These are phyloP conservation scores for Prunus salicina DNA, from an alignment of 306 rosid genomes.

Conservation along the genomic window DNA sequence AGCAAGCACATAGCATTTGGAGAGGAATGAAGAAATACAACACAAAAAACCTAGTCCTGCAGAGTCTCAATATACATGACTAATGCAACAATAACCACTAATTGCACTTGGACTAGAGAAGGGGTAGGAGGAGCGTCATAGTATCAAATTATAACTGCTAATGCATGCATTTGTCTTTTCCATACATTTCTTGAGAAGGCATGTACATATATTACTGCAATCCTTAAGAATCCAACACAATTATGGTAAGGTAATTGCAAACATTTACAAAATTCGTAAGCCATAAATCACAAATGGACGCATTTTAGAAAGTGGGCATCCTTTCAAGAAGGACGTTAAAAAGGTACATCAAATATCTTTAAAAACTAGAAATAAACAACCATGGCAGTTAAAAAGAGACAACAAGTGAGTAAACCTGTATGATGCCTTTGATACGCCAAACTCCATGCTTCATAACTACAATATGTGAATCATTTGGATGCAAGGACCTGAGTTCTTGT, in stretches of 20 bases:
- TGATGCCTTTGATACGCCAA: conserved; percentile 93
- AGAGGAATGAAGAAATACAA: neutral
- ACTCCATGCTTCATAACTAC: conserved; percentile 80
- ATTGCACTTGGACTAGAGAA: neutral
- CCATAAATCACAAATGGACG: neutral
- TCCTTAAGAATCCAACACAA: neutral
- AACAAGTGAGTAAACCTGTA: conserved; percentile 58
- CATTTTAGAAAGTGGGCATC: neutral
- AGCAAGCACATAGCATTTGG: neutral
- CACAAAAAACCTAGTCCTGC: neutral
- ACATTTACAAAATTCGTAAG: neutral
- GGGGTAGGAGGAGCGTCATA: neutral
- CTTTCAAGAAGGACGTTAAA: neutral
- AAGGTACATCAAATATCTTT: neutral
- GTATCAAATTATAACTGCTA: neutral
- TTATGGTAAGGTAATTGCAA: conserved; percentile 3
- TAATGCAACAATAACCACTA: neutral
- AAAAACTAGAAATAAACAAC: neutral
- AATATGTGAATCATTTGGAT: conserved; percentile 79
- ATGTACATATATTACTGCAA: neutral
- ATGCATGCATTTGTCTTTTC: neutral
- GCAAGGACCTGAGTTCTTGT: conserved; percentile 67
- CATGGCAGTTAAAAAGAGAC: neutral
- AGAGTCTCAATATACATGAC: neutral
- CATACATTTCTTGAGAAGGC: neutral